Conservation (phyloP, 1,284 basidiomycete genomes). For the Cerioporus squamosus region DNA sequence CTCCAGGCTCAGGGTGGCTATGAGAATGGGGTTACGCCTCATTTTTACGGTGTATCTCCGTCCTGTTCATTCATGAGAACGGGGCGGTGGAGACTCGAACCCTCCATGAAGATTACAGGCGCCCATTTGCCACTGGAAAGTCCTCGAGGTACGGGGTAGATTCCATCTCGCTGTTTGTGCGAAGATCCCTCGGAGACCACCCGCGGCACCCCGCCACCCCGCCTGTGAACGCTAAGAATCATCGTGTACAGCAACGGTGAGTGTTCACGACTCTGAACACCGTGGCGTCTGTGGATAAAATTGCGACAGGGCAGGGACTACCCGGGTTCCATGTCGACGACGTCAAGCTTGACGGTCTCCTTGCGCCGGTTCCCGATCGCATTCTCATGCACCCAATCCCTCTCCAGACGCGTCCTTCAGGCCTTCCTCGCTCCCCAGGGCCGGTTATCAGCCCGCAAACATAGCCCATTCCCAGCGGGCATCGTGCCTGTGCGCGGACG, state of each 20-base stretch:
- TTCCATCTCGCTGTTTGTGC: slow-evolving; percentile 18
- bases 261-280: slow-evolving; percentile 8
- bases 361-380: slow-evolving; percentile 16
- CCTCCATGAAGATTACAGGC: slow-evolving; percentile 7
- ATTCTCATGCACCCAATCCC: slow-evolving; percentile 16
- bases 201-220: slow-evolving; percentile 2
- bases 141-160: slow-evolving; percentile 14
- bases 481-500: slow-evolving; percentile 20
- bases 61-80: slow-evolving; percentile 19
- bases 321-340: slow-evolving; percentile 10
- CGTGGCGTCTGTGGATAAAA: slow-evolving; percentile 13
- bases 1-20: background rate
- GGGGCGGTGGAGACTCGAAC: slow-evolving; percentile 11
- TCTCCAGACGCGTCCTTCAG: slow-evolving; percentile 9
- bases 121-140: slow-evolving; percentile 16
- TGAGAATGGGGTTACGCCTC: slow-evolving; percentile 1
- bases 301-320: slow-evolving; percentile 16
- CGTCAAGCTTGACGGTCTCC: slow-evolving; percentile 11
- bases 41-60: slow-evolving; percentile 24
- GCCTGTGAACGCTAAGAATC: slow-evolving; percentile 9
- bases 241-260: slow-evolving; percentile 6
- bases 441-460: slow-evolving; percentile 20
- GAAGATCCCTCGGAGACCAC: slow-evolving; percentile 21
- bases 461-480: slow-evolving; percentile 24
- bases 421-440: slow-evolving; percentile 13